Base-by-base conservation (phyloP, 2,329 filamentous ascomycete species). In the Trichoderma koningii region DNA sequence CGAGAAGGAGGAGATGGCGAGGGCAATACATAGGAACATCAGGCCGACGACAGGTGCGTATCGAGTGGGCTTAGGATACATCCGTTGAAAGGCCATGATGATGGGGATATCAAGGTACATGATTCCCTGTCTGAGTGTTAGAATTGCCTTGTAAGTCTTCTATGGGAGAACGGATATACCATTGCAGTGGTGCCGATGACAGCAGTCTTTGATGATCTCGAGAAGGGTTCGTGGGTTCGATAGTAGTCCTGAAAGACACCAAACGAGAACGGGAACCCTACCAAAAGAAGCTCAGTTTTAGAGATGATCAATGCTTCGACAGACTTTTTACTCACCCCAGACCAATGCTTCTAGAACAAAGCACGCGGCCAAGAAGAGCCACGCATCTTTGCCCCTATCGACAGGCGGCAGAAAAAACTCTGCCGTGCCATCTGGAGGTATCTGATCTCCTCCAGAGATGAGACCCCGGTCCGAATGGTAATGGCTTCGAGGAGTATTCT, bases 211-310 rank as follows among this genome's bases (percentile, higher is more conserved):
- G 79, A 76, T 0, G 79, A 76, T 6, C 78, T 78, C 3, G 75
- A 73, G 66, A 89, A 89, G 3, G 85, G 82, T 14, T 79, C 78
- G 55, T 86, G 80, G 1, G 78, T 81, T 34, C 78, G 82, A 73
- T 90, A 90, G 73, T 88, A 87, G 53, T 85, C 81, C 70, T 89
- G 86, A 71, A 90, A 89, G 41, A 90, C 81, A 52, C 87, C 88
- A 70, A 85, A 90, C 1, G 85, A 81, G 63, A 86, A 85, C 0
- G 85, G 83, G 66, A 89, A 88, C 2, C 87, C 87, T 88, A 21
- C 30, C 28, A 2, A 19, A 45, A 28, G n/a, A 48, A 12, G 34
- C 12, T 14, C 34, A 14, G 34, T 38, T 15, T 34, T 19, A 21
- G 30, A 19, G 15, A 57, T 17, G 12, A 19, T 21, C 15, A 12